A percentile compares a stretch with the other conserved stretches of the same genome.
These are phyloP conservation scores for Orbilia javanica DNA, from an alignment of 2,329 filamentous ascomycete genomes.

Conservation along the genomic window DNA sequence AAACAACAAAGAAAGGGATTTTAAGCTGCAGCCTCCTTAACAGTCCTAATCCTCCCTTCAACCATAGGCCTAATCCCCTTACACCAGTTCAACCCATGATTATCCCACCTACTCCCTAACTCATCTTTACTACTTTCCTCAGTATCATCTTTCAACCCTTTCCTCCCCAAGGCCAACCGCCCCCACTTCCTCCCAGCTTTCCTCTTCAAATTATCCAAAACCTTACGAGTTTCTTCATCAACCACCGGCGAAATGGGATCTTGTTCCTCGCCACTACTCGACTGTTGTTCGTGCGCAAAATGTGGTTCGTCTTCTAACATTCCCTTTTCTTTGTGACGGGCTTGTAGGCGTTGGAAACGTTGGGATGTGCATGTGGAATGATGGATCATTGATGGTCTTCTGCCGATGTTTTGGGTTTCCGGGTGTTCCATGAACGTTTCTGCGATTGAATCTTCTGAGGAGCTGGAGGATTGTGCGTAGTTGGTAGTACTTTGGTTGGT, in stretches of 20 bases:
- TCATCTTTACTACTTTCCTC: slow-evolving; percentile 72
- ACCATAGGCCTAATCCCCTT: slow-evolving; percentile 80
- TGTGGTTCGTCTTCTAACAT: slow-evolving; percentile 50
- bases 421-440: slow-evolving; percentile 58
- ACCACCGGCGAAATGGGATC: slow-evolving; percentile 63
- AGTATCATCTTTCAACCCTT: slow-evolving; percentile 72
- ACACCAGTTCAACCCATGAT: slow-evolving; percentile 78
- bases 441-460: slow-evolving; percentile 61
- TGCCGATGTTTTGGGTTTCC: slow-evolving; percentile 34
- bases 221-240: slow-evolving; percentile 64
- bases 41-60: slow-evolving; percentile 78
- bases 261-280: slow-evolving; percentile 63
- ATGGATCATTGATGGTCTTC: slow-evolving; percentile 45
- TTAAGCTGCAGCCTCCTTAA: slow-evolving; percentile 60
- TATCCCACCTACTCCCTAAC: slow-evolving; percentile 33
- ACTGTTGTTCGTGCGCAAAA: slow-evolving; percentile 60
- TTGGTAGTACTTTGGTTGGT: slow-evolving; percentile 59
- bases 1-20: neutral
- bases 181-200: slow-evolving; percentile 81
- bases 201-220: slow-evolving; percentile 75
- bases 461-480: slow-evolving; percentile 32
- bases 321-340: slow-evolving; percentile 46
- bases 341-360: slow-evolving; percentile 43
- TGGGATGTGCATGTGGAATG: slow-evolving; percentile 42
- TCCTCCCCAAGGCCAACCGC: slow-evolving; percentile 68